phyloP scores from a whole-genome alignment of 129 eudicot species.

The Flaveria ramosissima region DNA sequence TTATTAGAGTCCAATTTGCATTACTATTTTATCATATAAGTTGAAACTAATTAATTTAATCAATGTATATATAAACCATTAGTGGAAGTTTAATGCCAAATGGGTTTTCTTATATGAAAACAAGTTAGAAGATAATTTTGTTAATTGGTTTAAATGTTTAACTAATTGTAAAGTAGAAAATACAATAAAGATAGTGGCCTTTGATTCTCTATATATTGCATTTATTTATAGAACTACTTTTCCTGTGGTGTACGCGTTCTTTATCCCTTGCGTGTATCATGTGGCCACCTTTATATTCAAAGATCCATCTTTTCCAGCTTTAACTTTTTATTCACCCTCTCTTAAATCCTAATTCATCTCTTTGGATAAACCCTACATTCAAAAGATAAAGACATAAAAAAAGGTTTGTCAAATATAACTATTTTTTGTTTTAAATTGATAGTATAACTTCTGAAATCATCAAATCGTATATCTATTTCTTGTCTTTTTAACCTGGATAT shows the following conservation, averaged over 20 bases:
- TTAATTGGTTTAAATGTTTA: too few relatives aligned
- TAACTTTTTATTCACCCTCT: conserved; percentile 38
- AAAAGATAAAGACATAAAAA: conserved; percentile 32
- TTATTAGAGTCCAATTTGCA: too few relatives aligned
- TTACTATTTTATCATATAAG: too few relatives aligned
- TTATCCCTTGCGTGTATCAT: conserved; percentile 47
- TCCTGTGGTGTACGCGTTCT: conserved; percentile 15
- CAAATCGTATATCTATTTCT: too few relatives aligned
- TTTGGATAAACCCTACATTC: conserved; percentile 29
- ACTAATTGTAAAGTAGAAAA: not conserved
- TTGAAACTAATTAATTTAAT: too few relatives aligned
- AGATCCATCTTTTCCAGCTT: conserved; percentile 46
- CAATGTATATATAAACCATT: too few relatives aligned
- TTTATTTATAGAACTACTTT: conserved; percentile 23
- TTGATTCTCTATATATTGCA: not conserved
- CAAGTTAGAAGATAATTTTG: too few relatives aligned
- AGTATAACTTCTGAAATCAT: too few relatives aligned
- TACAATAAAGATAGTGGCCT: not conserved
- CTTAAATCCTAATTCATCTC: not conserved
- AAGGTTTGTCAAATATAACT: too few relatives aligned
- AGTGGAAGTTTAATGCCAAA: not conserved
- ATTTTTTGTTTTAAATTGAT: too few relatives aligned
- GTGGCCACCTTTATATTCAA: conserved; percentile 40
- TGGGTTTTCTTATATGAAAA: not conserved
- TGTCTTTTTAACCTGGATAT: too few relatives aligned